phyloP scores from a whole-genome alignment of 1,284 basidiomycete species.

The Malassezia restricta region DNA sequence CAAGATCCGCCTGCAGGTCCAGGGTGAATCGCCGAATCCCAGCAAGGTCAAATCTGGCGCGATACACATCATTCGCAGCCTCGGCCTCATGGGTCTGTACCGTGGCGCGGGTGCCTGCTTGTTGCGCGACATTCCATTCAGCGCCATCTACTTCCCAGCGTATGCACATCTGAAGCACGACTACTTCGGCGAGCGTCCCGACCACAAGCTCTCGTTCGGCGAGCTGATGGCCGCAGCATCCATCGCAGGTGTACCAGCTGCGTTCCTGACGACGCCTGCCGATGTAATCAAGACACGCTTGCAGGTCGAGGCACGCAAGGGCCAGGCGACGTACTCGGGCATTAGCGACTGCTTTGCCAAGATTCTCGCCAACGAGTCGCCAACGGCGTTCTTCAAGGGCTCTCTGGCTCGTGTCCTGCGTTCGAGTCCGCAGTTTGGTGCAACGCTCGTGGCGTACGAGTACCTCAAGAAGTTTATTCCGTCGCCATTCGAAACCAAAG shows the following conservation, averaged over 20 bases:
- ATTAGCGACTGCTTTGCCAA: conserved; percentile 75
- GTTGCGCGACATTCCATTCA: conserved; percentile 84
- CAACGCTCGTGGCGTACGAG: conserved; percentile 80
- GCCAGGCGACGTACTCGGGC: conserved; percentile 85
- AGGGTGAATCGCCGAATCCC: conserved; percentile 78
- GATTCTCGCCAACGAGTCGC: conserved; percentile 71
- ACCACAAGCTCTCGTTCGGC: conserved; percentile 78
- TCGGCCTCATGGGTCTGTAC: conserved; percentile 85
- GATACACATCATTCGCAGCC: conserved; percentile 76
- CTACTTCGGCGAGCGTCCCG: conserved; percentile 83
- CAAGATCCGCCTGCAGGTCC: conserved; percentile 92
- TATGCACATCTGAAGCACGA: conserved; percentile 70
- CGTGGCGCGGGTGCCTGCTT: conserved; percentile 72
- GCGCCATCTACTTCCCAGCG: conserved; percentile 43
- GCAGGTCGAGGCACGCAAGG: conserved; percentile 86
- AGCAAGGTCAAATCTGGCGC: conserved; percentile 71
- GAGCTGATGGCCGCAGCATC: conserved; percentile 76
- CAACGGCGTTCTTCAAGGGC: conserved; percentile 85
- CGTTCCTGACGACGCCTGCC: conserved; percentile 48
- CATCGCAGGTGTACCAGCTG: conserved; percentile 79
- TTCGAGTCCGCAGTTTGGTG: conserved; percentile 62
- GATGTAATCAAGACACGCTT: conserved; percentile 98
- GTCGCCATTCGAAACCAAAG: conserved; percentile 1
- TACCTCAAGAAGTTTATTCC: conserved; percentile 51
- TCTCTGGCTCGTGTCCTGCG: conserved; percentile 79